Base-by-base conservation (phyloP, 2,329 filamentous ascomycete genomes). In the Fusarium floridanum region DNA sequence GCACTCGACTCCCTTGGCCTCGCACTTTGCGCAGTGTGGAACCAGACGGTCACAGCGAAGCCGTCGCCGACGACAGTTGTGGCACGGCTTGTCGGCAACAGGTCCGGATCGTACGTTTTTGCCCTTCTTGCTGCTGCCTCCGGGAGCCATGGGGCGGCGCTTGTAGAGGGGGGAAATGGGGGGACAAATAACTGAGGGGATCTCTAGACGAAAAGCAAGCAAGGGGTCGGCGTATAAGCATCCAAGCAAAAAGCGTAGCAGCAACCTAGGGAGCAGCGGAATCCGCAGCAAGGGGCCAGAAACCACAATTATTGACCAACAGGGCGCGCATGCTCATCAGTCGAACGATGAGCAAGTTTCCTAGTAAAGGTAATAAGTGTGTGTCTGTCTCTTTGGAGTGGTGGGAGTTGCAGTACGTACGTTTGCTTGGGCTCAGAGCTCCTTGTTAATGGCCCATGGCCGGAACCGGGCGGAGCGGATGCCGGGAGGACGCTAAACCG, bases 61-160 rank as follows among this genome's bases (percentile, higher is more conserved):
- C 65, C 88, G 84, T 70, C 85, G 85, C 64, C 86, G 86, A 61
- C 87, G 85, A 79, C 88, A 89, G 81, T 88, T 89, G 82, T 89
- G 88, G 77, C 88, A 89, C 50, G 82, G 78, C 73, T 84, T 84
- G 61, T 78, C 73, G 41, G 80, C 78, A 66, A 75, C 73, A n/a
- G 73, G 70, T 16, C 73, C 73, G 64, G 78, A 73, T 61, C 70
- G 74, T 68, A 76, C 60, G 75, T 77, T 69, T 80, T 80, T 72
- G 70, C 70, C 64, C 63, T 76, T 76, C 55, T 70, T 24, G 24
- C 24, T 76, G 32, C 62, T 77, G 67, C 70, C 45, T 14, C 72
- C 57, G 66, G 79, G 73, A 70, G 76, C 77, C 77, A 79, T 79
- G 70, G 69, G 22, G 36, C 48, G 24, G 27, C 27, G 27, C 27